Percentiles rank a stretch among this genome's conserved stretches.
These are phyloP conservation scores for Cladosporium austrohemisphaericum DNA, from an alignment of 2,329 filamentous ascomycete species.

Conservation along the genomic window DNA sequence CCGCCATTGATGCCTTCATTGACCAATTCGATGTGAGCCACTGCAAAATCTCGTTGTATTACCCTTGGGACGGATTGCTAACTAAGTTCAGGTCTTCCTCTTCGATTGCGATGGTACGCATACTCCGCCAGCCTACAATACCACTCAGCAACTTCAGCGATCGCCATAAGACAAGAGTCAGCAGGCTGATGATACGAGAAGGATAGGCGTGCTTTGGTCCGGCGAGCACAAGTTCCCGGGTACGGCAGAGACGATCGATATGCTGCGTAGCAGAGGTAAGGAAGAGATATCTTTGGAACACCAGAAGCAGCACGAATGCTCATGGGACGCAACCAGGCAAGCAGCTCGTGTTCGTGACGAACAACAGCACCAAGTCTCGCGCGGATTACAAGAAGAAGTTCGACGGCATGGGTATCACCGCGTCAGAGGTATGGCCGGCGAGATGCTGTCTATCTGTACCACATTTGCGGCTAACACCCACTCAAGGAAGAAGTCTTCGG, in stretches of 20 bases:
- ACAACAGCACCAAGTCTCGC: conserved; percentile 97
- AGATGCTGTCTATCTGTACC: neutral
- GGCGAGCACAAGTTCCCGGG: conserved; percentile 85
- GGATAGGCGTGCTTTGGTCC: conserved; percentile 88
- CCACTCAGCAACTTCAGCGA: neutral
- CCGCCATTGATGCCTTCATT: conserved; percentile 76
- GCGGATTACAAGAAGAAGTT: conserved; percentile 92
- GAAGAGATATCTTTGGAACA: neutral
- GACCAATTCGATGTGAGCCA: conserved; percentile 77
- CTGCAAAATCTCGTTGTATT: neutral
- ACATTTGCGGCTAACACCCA: neutral
- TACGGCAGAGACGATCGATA: conserved; percentile 76
- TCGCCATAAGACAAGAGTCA: neutral
- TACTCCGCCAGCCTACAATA: neutral
- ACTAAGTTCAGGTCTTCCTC: conserved; percentile 68
- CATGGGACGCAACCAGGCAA: conserved; percentile 59
- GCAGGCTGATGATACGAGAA: conserved; percentile 40
- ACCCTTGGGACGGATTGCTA: neutral
- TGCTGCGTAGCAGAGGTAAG: conserved; percentile 75
- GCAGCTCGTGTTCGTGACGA: conserved; percentile 91
- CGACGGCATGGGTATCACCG: conserved; percentile 72
- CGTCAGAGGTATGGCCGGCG: conserved; percentile 53
- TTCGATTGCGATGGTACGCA: conserved; percentile 90
- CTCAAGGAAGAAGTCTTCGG: conserved; percentile 87
- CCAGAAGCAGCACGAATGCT: neutral